Evolutionary conservation across 2,329 filamentous ascomycete genomes (phyloP).

Genomic region (Didymella segeticola): DNA sequence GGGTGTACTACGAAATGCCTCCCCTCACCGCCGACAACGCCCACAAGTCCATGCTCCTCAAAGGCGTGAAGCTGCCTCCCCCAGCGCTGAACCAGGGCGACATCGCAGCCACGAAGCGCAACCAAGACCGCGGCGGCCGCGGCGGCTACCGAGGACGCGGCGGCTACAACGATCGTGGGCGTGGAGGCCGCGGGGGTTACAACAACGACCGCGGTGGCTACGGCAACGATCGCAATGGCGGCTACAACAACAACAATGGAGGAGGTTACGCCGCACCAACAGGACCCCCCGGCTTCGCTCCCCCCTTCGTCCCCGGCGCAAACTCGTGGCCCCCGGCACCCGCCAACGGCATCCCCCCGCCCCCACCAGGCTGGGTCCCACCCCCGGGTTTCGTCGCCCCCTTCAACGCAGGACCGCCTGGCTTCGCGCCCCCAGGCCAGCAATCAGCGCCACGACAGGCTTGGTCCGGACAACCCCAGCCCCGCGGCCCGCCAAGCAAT

Average conservation of each 20-base stretch:
- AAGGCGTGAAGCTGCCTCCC: slow-evolving; percentile 76
- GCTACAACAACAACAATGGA: slow-evolving; percentile 18
- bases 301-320: slow-evolving; percentile 24
- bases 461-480: slow-evolving; percentile 30
- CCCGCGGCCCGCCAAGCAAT: slow-evolving; percentile 28
- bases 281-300: slow-evolving; percentile 15
- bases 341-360: slow-evolving; percentile 37
- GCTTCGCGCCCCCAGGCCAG: slow-evolving; percentile 24
- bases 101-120: slow-evolving; percentile 71
- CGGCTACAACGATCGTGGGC: slow-evolving; percentile 35
- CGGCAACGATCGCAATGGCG: slow-evolving; percentile 8
- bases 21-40: slow-evolving; percentile 63
- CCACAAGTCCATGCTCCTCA: slow-evolving; percentile 94
- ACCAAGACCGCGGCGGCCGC: slow-evolving; percentile 73
- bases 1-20: slow-evolving; percentile 87
- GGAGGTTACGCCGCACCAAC: slow-evolving; percentile 1
- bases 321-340: slow-evolving; percentile 33
- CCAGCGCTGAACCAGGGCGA: slow-evolving; percentile 72
- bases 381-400: slow-evolving; percentile 27
- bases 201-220: slow-evolving; percentile 37
- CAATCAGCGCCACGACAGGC: slow-evolving; percentile 25
- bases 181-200: slow-evolving; percentile 27
- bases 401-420: slow-evolving; percentile 18
- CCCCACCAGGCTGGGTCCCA: slow-evolving; percentile 41
- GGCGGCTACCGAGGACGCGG: slow-evolving; percentile 56